These are phyloP conservation scores for Verticillium zaregamsianum DNA, from an alignment of 2,329 filamentous ascomycete genomes.

Conservation along the genomic window DNA sequence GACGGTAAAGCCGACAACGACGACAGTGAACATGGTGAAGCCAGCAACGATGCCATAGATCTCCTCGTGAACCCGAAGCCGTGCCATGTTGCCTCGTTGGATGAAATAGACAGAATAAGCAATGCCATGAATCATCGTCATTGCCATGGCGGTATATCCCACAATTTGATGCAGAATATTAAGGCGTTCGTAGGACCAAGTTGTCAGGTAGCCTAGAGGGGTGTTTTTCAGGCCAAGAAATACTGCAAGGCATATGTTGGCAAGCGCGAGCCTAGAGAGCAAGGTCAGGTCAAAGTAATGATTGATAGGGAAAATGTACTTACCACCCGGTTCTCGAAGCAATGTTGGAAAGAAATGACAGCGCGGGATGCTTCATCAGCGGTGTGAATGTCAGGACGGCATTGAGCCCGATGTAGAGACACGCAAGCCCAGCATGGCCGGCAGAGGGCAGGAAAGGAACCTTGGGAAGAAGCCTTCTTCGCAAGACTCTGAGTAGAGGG, in stretches of 20 bases:
- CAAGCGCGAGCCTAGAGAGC: slow-evolving; percentile 28
- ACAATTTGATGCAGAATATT: slow-evolving; percentile 53
- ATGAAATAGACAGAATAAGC: slow-evolving; percentile 39
- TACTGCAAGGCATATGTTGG: slow-evolving; percentile 47
- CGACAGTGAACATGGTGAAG: slow-evolving; percentile 39
- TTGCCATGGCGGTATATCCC: slow-evolving; percentile 44
- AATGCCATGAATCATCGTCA: slow-evolving; percentile 40
- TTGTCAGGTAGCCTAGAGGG: slow-evolving; percentile 46
- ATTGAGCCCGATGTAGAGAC: slow-evolving; percentile 28
- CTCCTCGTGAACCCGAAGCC: slow-evolving; percentile 31
- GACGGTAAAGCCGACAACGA: slow-evolving; percentile 37
- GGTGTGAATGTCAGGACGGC: slow-evolving; percentile 26
- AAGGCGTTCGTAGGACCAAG: slow-evolving; percentile 54
- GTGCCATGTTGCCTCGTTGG: slow-evolving; percentile 15
- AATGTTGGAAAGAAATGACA: slow-evolving; percentile 27
- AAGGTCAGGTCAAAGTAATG: not conserved
- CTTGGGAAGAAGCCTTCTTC: slow-evolving; percentile 9
- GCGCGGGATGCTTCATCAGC: slow-evolving; percentile 22
- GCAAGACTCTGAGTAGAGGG: slow-evolving; percentile 4
- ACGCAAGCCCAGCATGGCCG: slow-evolving; percentile 25
- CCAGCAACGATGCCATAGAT: slow-evolving; percentile 46
- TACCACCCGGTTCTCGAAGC: slow-evolving; percentile 34
- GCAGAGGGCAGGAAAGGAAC: slow-evolving; percentile 8
- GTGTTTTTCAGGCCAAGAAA: slow-evolving; percentile 55
- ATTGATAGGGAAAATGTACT: slow-evolving; percentile 7